Percentiles rank a stretch among this genome's conserved stretches.
These are phyloP conservation scores for Mortierella sp. DNA, from an alignment of 371 early-diverging fungal genomes.

Conservation along the genomic window DNA sequence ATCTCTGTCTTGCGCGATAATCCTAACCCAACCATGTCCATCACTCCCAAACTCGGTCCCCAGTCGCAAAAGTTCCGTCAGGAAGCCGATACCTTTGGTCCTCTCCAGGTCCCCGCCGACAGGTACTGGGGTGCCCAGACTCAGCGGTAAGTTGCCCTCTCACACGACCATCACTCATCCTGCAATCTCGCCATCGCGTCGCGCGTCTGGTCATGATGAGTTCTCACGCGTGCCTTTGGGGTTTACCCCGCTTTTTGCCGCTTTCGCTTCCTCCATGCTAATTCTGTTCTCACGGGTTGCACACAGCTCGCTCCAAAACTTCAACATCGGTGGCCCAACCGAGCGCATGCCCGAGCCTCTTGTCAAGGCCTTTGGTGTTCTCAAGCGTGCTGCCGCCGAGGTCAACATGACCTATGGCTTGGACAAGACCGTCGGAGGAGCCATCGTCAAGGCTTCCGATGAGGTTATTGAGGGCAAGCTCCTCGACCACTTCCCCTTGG, in stretches of 20 bases:
- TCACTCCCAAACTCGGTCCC: slow-evolving; percentile 19
- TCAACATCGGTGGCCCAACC: slow-evolving; percentile 91
- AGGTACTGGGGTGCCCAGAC: slow-evolving; percentile 98
- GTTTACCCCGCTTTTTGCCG: slow-evolving; percentile 23
- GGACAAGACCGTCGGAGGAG: slow-evolving; percentile 79
- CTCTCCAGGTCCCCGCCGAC: slow-evolving; percentile 91
- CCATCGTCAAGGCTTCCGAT: slow-evolving; percentile 88
- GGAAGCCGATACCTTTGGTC: slow-evolving; percentile 95
- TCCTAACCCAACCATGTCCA: slow-evolving; percentile 8
- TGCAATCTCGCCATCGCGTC: too few relatives aligned
- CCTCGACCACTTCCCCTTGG: slow-evolving; percentile 93
- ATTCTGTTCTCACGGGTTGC: not conserved
- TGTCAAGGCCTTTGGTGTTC: slow-evolving; percentile 91
- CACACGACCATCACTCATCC: not conserved
- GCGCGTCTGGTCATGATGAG: not conserved
- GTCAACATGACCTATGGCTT: slow-evolving; percentile 91
- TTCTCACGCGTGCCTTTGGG: not conserved
- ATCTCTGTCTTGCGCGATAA: not conserved
- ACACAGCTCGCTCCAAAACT: slow-evolving; percentile 86
- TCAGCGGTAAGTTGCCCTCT: slow-evolving; percentile 73
- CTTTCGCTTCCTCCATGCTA: not conserved
- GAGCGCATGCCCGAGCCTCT: slow-evolving; percentile 96
- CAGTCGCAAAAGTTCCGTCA: slow-evolving; percentile 72
- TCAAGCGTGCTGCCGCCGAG: slow-evolving; percentile 93
- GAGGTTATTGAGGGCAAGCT: slow-evolving; percentile 92